phyloP scores from a whole-genome alignment of 78 protist genomes.

The Dictyostelium capitatum region DNA sequence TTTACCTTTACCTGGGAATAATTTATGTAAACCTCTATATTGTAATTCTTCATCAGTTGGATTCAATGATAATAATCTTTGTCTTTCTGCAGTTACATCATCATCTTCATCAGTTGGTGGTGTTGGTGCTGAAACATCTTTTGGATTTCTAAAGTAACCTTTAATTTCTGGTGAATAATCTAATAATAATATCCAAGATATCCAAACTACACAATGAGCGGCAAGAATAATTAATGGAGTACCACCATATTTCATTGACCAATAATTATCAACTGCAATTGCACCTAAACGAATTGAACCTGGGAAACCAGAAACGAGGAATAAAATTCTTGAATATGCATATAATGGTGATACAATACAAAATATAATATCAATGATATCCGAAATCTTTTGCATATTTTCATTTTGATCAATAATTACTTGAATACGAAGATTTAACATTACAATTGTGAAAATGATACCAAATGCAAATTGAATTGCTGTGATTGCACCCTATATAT shows the following conservation, averaged over 20 bases:
- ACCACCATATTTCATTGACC: constrained; percentile 22
- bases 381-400: neutral
- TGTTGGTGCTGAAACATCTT: neutral
- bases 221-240: constrained; percentile 16
- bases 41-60: constrained; percentile 13
- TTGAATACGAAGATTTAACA: constrained; percentile 13
- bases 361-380: neutral
- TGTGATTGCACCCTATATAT: constrained; percentile 42
- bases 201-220: constrained; percentile 17
- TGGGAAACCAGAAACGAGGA: constrained; percentile 14
- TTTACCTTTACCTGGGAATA: constrained; percentile 31
- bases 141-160: constrained; percentile 25
- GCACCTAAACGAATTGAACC: constrained; percentile 6
- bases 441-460: neutral
- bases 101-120: constrained; percentile 51
- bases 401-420: neutral
- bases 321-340: neutral
- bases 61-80: neutral
- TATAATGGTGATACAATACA: constrained; percentile 18
- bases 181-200: constrained; percentile 14
- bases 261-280: neutral
- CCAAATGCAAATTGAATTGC: neutral
- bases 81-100: constrained; percentile 32
- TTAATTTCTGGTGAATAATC: constrained; percentile 19
- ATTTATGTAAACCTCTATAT: constrained; percentile 2